Evolutionary conservation across 1,139 yeast species (phyloP).

Genomic region (Zygotorulaspora mrakii): DNA sequence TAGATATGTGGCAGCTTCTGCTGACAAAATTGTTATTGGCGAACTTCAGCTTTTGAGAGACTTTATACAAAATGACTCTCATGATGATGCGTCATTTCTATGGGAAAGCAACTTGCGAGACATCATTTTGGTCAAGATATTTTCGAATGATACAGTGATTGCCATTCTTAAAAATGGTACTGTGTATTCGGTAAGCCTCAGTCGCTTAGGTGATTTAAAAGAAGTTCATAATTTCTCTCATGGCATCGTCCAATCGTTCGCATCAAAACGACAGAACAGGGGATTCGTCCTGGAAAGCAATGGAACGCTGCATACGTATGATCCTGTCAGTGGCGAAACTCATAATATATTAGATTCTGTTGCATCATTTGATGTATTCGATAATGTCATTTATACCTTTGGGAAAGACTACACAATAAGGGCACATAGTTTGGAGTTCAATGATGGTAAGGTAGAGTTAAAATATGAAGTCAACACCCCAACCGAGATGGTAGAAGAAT

Average conservation of each 20-base stretch:
- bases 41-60: slow-evolving; percentile 31
- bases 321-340: slow-evolving; percentile 1
- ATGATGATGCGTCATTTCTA: slow-evolving; percentile 14
- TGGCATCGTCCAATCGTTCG: slow-evolving; percentile 5
- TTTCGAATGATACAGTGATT: slow-evolving; percentile 9
- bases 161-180: slow-evolving; percentile 18
- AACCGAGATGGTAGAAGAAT: slow-evolving; percentile 15
- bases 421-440: slow-evolving; percentile 7
- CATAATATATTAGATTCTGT: slow-evolving; percentile 5
- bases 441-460: slow-evolving; percentile 1
- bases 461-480: slow-evolving; percentile 16
- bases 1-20: slow-evolving; percentile 36
- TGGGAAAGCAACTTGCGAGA: slow-evolving; percentile 18
- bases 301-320: slow-evolving; percentile 4
- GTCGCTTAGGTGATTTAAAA: slow-evolving; percentile 7
- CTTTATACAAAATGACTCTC: slow-evolving; percentile 14
- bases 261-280: slow-evolving; percentile 5
- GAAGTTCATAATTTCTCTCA: slow-evolving; percentile 6
- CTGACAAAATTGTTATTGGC: slow-evolving; percentile 32
- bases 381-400: slow-evolving; percentile 12
- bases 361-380: slow-evolving; percentile 20
- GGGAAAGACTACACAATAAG: slow-evolving; percentile 11
- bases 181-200: slow-evolving; percentile 11
- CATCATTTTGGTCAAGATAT: slow-evolving; percentile 22
- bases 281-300: slow-evolving; percentile 12